These are phyloP conservation scores for Naganishia vaughanmartiniae DNA, from an alignment of 768 basidiomycete genomes.

Conservation along the genomic window DNA sequence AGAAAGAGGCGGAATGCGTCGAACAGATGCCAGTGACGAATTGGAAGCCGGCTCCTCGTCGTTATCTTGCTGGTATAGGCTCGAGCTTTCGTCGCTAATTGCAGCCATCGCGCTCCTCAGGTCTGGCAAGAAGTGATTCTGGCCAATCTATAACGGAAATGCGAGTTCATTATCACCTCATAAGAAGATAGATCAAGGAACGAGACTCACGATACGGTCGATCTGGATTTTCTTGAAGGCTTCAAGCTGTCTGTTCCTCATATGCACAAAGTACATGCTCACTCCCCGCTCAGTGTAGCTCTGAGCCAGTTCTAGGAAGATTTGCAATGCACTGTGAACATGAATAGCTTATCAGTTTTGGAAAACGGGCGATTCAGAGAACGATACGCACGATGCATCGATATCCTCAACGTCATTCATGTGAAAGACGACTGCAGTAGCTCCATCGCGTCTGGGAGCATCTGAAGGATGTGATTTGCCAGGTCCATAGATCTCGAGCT, in stretches of 20 bases:
- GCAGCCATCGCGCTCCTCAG: slow-evolving; percentile 5
- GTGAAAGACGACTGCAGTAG: slow-evolving; percentile 81
- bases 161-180: neutral
- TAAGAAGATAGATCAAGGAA: neutral
- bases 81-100: slow-evolving; percentile 4
- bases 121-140: slow-evolving; percentile 19
- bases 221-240: slow-evolving; percentile 48
- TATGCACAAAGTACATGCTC: slow-evolving; percentile 51
- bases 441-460: slow-evolving; percentile 67
- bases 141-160: neutral
- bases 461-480: slow-evolving; percentile 83
- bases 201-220: slow-evolving; percentile 40
- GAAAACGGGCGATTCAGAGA: neutral
- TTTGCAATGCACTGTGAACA: slow-evolving; percentile 68
- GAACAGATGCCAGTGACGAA: neutral
- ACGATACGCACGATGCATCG: slow-evolving; percentile 72
- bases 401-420: slow-evolving; percentile 82
- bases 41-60: neutral
- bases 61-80: neutral
- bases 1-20: neutral
- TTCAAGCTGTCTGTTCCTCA: slow-evolving; percentile 42
- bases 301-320: slow-evolving; percentile 72
- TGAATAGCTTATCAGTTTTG: neutral
- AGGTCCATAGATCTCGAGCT: slow-evolving; percentile 84
- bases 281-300: slow-evolving; percentile 66